phyloP scores from a whole-genome alignment of 495 filamentous ascomycete genomes.

The Penicillium daleae region DNA sequence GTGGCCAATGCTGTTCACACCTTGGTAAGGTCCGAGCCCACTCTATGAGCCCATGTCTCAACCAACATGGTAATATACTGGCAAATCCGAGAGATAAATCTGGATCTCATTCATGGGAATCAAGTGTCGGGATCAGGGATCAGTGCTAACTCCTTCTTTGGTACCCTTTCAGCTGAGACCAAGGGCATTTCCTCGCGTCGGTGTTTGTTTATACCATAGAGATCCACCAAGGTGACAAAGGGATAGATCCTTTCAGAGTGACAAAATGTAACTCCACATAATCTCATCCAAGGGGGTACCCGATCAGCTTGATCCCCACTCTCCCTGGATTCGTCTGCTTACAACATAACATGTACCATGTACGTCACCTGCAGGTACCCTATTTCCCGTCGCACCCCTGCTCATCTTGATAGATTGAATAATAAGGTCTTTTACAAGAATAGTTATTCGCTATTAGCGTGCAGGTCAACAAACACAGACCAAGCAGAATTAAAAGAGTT shows the following conservation, averaged over 20 bases:
- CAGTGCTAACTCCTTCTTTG: not conserved
- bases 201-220: not conserved
- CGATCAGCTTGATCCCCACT: not conserved
- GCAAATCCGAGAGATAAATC: not conserved
- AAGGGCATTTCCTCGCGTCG: not conserved
- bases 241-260: not conserved
- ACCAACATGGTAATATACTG: not conserved
- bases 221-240: conserved; percentile 3
- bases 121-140: not conserved
- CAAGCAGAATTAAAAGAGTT: not conserved
- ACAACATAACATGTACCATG: conserved; percentile 6
- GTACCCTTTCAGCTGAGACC: not conserved
- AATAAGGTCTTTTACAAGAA: not conserved
- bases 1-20: not conserved
- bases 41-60: conserved; percentile 1
- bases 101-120: not conserved
- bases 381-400: conserved; percentile 1
- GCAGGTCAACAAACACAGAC: not conserved
- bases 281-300: conserved; percentile 4
- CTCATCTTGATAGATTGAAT: not conserved
- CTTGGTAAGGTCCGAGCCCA: not conserved
- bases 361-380: conserved; percentile 28
- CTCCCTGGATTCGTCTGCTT: not conserved
- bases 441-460: not conserved
- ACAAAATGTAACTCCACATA: conserved; percentile 1